Evolutionary conservation across 2,329 filamentous ascomycete species (phyloP).

Genomic region (Geosmithia putterillii): DNA sequence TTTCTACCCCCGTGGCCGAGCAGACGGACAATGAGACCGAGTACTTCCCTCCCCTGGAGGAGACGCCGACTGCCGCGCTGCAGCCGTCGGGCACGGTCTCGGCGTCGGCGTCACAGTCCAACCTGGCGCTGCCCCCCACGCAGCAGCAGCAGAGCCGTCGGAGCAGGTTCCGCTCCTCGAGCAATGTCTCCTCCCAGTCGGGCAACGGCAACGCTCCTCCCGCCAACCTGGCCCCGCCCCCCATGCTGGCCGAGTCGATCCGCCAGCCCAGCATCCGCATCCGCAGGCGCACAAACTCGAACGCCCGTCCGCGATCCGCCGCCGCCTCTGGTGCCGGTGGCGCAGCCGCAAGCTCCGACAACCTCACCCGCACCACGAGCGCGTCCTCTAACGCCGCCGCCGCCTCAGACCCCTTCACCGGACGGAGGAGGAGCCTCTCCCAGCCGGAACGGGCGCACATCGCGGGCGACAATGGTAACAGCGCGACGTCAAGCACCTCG

Average conservation of each 20-base stretch:
- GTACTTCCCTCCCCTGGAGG: constrained; percentile 2
- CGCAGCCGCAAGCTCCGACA: background rate
- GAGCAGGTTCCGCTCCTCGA: background rate
- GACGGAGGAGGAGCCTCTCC: constrained; percentile 20
- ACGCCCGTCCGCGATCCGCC: background rate
- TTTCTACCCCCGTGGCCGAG: background rate
- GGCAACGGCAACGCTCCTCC: background rate
- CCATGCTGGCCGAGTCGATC: background rate
- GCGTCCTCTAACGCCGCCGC: background rate
- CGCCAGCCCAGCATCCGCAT: constrained; percentile 18
- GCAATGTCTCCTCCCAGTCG: background rate
- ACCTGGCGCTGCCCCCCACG: background rate
- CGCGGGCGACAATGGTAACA: constrained; percentile 6
- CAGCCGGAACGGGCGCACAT: constrained; percentile 16
- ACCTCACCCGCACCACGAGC: background rate
- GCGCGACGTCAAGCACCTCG: constrained; percentile 7
- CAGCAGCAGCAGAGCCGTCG: background rate
- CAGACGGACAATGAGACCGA: background rate
- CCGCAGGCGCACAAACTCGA: background rate
- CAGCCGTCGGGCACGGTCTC: no score
- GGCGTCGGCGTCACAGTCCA: no score
- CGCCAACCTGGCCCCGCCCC: no score
- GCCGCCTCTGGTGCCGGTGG: background rate
- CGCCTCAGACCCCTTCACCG: background rate
- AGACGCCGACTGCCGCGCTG: background rate